Evolutionary conservation across 257 asterid genomes (phyloP).

Genomic region (Nicotiana tabacum): DNA sequence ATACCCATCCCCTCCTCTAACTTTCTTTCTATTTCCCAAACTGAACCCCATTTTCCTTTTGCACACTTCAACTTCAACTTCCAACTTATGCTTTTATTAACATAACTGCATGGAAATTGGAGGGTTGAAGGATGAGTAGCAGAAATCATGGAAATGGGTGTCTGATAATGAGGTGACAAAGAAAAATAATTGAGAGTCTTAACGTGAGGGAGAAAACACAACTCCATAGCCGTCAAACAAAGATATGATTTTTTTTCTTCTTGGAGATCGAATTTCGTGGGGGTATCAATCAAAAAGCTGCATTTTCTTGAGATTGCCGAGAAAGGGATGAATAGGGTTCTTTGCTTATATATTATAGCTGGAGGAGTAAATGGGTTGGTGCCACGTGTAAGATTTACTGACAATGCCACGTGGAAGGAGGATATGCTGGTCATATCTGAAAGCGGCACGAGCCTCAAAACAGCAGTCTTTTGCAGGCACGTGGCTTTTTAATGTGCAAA

Average conservation of each 20-base stretch:
- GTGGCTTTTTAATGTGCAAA: too few species aligned
- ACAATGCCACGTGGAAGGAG: too few species aligned
- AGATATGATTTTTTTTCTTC: background rate
- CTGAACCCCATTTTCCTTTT: constrained; percentile 20
- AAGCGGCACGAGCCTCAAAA: too few species aligned
- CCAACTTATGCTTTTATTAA: background rate
- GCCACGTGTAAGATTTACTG: too few species aligned
- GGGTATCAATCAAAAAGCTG: background rate
- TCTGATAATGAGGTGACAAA: background rate
- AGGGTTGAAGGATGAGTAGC: background rate
- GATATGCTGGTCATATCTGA: too few species aligned
- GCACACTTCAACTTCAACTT: constrained; percentile 23
- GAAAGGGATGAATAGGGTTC: background rate
- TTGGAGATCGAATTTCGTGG: too few species aligned
- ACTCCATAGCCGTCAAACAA: constrained; percentile 16
- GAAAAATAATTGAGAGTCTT: background rate
- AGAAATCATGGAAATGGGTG: constrained; percentile 4
- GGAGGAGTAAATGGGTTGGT: too few species aligned
- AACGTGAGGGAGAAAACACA: constrained; percentile 6
- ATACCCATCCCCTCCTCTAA: constrained; percentile 13
- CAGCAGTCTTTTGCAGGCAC: too few species aligned
- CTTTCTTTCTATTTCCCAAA: constrained; percentile 16
- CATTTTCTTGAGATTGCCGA: background rate
- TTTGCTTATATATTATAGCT: background rate
- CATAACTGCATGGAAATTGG: background rate